Conservation (phyloP, 1,284 basidiomycete species). For the Cryptococcus sp. region DNA sequence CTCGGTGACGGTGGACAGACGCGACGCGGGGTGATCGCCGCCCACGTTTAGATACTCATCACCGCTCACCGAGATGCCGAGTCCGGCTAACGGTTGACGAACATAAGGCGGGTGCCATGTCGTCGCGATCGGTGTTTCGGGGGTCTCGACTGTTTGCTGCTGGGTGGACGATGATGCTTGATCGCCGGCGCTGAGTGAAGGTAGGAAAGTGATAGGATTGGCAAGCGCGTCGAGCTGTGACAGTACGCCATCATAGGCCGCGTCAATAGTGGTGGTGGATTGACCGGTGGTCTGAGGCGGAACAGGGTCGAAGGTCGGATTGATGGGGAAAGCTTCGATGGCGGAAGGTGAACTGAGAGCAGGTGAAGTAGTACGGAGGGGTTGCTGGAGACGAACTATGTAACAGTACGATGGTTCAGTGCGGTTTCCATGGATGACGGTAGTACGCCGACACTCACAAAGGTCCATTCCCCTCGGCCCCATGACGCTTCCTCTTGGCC, state of each 20-base stretch:
- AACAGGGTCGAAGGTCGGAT: slow-evolving; percentile 6
- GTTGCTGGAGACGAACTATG: slow-evolving; percentile 1
- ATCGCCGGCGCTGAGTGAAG: slow-evolving; percentile 7
- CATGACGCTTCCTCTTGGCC: not conserved
- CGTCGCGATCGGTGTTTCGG: slow-evolving; percentile 2
- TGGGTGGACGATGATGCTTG: not conserved
- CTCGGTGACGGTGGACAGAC: slow-evolving; percentile 34
- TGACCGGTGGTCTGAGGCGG: slow-evolving; percentile 32
- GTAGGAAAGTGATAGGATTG: slow-evolving; percentile 5
- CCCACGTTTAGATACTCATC: slow-evolving; percentile 8
- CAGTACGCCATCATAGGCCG: slow-evolving; percentile 46
- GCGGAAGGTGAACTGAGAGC: not conserved
- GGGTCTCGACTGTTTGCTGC: not conserved
- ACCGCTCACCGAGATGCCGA: slow-evolving; percentile 12
- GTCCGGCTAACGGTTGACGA: slow-evolving; percentile 19
- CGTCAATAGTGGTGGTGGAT: slow-evolving; percentile 30
- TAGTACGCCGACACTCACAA: not conserved
- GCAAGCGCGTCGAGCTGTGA: slow-evolving; percentile 42
- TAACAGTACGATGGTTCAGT: not conserved
- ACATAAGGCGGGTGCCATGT: slow-evolving; percentile 12
- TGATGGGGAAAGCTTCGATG: not conserved
- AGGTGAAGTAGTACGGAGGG: not conserved
- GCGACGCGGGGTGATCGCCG: slow-evolving; percentile 10
- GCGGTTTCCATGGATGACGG: too few species aligned
- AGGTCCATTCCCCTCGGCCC: not conserved